Conservation (phyloP, 345 rosid genomes). For the Syzygium oleosum region DNA sequence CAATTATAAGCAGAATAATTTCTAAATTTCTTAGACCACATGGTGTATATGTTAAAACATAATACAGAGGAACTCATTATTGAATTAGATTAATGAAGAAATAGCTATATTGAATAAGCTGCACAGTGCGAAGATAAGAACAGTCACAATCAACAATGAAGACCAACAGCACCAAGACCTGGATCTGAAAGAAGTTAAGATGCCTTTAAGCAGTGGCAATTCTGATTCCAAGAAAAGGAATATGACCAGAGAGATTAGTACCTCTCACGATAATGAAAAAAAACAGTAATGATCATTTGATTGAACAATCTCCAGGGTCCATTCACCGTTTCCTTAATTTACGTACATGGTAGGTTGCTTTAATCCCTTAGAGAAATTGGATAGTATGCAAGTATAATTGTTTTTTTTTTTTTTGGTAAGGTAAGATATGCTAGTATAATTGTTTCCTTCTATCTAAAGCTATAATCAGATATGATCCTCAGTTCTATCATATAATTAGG, state of each 20-base stretch:
- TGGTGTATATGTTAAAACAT: background rate
- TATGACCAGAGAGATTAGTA: background rate
- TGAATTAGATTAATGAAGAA: background rate
- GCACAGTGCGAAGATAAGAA: background rate
- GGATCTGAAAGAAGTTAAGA: background rate
- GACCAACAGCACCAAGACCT: background rate
- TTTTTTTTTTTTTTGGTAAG: background rate
- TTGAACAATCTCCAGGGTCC: background rate
- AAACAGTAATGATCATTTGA: background rate
- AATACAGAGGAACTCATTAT: background rate
- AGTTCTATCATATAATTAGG: too few species aligned
- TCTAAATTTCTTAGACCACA: background rate
- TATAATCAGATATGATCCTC: too few species aligned
- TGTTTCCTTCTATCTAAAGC: too few species aligned
- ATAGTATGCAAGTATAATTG: background rate
- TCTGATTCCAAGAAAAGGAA: background rate
- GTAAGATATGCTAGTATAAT: too few species aligned
- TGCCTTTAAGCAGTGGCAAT: background rate
- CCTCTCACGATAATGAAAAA: background rate
- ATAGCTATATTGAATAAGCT: background rate
- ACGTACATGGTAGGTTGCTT: background rate
- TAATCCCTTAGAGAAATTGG: background rate
- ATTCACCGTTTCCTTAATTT: background rate
- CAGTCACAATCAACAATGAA: background rate
- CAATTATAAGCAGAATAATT: background rate